Percentiles rank a stretch among this genome's conserved stretches.
These are phyloP conservation scores for Athelia sp. DNA, from an alignment of 1,284 basidiomycete genomes.

Conservation along the genomic window DNA sequence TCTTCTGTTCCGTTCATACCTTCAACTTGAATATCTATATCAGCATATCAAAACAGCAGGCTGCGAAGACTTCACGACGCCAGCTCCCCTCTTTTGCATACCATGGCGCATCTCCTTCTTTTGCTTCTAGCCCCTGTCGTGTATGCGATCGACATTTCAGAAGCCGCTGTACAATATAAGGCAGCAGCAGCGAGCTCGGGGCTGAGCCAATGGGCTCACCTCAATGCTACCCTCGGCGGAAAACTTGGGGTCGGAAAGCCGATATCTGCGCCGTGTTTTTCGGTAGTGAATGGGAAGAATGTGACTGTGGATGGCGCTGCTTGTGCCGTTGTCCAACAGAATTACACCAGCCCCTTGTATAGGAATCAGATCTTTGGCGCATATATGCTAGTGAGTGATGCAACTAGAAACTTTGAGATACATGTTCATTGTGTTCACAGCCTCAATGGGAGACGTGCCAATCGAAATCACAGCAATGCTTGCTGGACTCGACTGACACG, in stretches of 20 bases:
- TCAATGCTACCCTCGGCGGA: slow-evolving; percentile 27
- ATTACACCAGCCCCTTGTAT: slow-evolving; percentile 22
- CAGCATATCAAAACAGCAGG: too few relatives aligned
- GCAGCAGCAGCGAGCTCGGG: background rate
- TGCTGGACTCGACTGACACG: slow-evolving; percentile 21
- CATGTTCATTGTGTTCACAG: slow-evolving; percentile 10
- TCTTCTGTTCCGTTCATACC: too few relatives aligned
- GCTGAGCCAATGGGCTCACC: slow-evolving; percentile 11
- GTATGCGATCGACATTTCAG: background rate
- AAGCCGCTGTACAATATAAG: background rate
- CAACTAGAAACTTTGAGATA: background rate
- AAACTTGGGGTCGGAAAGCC: slow-evolving; percentile 22
- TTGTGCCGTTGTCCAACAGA: slow-evolving; percentile 22
- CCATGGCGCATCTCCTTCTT: too few relatives aligned
- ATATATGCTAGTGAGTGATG: slow-evolving; percentile 22
- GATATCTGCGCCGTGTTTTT: slow-evolving; percentile 27
- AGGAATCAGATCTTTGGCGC: slow-evolving; percentile 22
- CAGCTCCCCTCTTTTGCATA: too few relatives aligned
- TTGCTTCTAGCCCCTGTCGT: background rate
- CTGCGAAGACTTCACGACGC: too few relatives aligned
- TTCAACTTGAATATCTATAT: too few relatives aligned
- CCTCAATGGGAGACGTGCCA: slow-evolving; percentile 28
- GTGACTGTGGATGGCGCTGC: slow-evolving; percentile 13
- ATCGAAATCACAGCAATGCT: slow-evolving; percentile 15
- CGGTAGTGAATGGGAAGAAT: slow-evolving; percentile 17